A percentile compares a stretch with the other conserved stretches of the same genome.
phyloP scores from a whole-genome alignment of 2,329 filamentous ascomycete species.

The Ascochyta rabiei region DNA sequence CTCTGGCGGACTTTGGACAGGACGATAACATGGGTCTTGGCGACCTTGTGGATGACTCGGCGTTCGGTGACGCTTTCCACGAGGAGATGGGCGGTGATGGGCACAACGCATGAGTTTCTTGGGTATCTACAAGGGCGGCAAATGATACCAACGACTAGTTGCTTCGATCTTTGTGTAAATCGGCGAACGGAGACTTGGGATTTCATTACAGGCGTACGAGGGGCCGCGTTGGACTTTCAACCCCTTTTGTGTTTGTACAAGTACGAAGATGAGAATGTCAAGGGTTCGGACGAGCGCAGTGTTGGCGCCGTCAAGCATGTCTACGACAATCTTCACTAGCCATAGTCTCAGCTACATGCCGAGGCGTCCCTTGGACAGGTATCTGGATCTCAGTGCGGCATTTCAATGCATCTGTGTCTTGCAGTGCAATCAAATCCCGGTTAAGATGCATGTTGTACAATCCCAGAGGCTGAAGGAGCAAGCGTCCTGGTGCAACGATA shows the following conservation, averaged over 20 bases:
- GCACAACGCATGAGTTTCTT: conserved; percentile 27
- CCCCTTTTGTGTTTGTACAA: conserved; percentile 6
- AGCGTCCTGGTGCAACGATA: conserved; percentile 1
- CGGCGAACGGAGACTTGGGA: conserved; percentile 6
- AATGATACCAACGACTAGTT: background rate
- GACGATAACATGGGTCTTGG: conserved; percentile 45
- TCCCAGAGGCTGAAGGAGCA: conserved; percentile 13
- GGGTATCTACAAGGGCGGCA: background rate
- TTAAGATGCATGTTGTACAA: conserved; percentile 10
- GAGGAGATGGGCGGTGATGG: conserved; percentile 39
- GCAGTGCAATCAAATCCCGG: conserved; percentile 1
- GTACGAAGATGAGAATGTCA: background rate
- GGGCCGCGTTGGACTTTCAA: background rate
- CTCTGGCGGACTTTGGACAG: conserved; percentile 46
- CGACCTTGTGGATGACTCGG: conserved; percentile 48
- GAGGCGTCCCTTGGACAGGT: background rate
- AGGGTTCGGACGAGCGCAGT: conserved; percentile 5
- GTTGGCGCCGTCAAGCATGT: background rate
- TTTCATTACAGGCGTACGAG: background rate
- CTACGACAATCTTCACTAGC: background rate
- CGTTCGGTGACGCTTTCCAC: conserved; percentile 50
- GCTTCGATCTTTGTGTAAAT: background rate
- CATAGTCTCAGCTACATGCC: background rate
- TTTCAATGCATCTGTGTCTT: conserved; percentile 8
- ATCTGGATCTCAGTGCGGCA: background rate